Base-by-base conservation (phyloP, 116 monocot genomes). In the Zostera marina region DNA sequence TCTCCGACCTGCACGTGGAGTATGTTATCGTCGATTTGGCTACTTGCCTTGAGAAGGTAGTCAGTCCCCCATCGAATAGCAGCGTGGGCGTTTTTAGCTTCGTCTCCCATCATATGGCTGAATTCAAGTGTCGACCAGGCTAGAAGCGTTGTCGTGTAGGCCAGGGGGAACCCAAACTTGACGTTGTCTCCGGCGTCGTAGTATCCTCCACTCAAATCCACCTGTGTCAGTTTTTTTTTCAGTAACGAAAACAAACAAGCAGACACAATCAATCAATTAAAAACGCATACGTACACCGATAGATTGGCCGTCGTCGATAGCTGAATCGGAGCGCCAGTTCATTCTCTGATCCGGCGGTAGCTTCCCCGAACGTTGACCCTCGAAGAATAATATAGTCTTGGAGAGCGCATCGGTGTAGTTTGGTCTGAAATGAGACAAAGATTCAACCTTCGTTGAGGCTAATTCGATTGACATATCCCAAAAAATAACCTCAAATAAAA, bases 291-390 rank as follows among this genome's bases (percentile, higher is more conserved):
- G 5, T 32, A 32, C 32, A 32, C 32, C 32, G 5, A 32, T 32
- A 32, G 32, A 3, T 32, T 32, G 32, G 0, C 91, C 91, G 74
- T 91, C 90, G 52, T 62, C 71, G 61, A 90, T 76, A 51, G 72
- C 90, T 14, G 90, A 90, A 74, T 90, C 84, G 0, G 72, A 64
- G 41, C 91, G 91, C 91, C 91, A 91, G 3, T 58, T 44, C 22
- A 91, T 59, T n/a, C 81, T 71, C 74, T 91, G 91, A 52, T 66
- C 53, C 16, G 63, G 62, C 0, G 91, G 91, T 14, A 91, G 79
- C 55, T 43, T 54, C n/a, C 91, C 91, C 22, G 91, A 91, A 42
- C 91, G 78, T 74, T 91, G 91, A 41, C 85, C 91, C 63, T 91
- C 85, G 61, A 91, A 91, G 74, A 84, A 91, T 26, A 91, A 69